Base-by-base conservation (phyloP, 2,329 filamentous ascomycete species). In the Penicillium nordicum region DNA sequence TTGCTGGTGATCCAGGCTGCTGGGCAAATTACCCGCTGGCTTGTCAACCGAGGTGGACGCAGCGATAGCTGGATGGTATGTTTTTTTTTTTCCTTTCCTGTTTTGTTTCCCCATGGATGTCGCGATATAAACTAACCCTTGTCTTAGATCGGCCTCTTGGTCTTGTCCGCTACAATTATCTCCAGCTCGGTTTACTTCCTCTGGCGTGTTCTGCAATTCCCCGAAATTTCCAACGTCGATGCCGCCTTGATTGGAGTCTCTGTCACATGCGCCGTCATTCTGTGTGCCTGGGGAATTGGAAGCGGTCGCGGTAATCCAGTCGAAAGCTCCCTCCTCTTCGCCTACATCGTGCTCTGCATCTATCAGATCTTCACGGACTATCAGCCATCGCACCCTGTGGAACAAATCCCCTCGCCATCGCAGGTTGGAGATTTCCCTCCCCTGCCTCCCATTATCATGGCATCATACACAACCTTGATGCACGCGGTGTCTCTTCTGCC, bases 281-380 rank as follows among this genome's bases (percentile, higher is more conserved):
- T 99, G 14, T 94, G 91, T 72, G 90, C 89, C 14, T 97, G 93
- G 81, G 94, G 94, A 27, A 97, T 97, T 65, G 90, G 89, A 59
- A 96, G 90, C 67, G 93, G 93, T 1, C 87, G 92, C 67, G 94
- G 94, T 59, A 99, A 96, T 68, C 91, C 93, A 2, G 89, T 97
- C 53, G 93, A 99, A 76, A 96, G 91, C 64, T 96, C 93, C 23
- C 80, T 99, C 11, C 83, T 99, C 57, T 97, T 99, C 70, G 93
- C 94, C 68, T 99, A 99, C 75, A 86, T 97, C 59, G 94, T 96
- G n/a, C 87, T 99, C 60, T 97, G 93, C 79, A 89, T 97, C 70
- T 99, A 97, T 78, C 94, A 99, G 75, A 97, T 97, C 74, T 97
- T 97, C 75, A 99, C 94, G 67, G 94, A 99, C 76, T 97, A 97